Evolutionary conservation across 2,329 filamentous ascomycete genomes (phyloP).

Genomic region (Fusarium hainanense): DNA sequence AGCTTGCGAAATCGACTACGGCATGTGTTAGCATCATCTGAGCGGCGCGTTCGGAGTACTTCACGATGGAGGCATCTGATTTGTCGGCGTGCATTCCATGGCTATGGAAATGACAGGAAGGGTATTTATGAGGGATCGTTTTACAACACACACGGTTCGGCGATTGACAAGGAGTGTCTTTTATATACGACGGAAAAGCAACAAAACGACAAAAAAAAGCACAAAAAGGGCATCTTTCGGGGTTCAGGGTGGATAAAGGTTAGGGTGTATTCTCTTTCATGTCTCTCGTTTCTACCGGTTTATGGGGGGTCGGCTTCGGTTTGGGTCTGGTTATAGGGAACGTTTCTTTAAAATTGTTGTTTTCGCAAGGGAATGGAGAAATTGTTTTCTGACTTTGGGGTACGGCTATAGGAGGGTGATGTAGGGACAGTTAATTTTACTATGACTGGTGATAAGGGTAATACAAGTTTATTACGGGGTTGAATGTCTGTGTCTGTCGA

Average conservation of each 20-base stretch:
- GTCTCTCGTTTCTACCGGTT: constrained; percentile 37
- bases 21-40: constrained; percentile 39
- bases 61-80: constrained; percentile 39
- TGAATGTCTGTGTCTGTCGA: background rate
- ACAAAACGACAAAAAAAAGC: constrained; percentile 20
- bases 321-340: constrained; percentile 30
- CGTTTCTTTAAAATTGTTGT: constrained; percentile 37
- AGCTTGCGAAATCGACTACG: constrained; percentile 37
- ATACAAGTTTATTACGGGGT: constrained; percentile 33
- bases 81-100: constrained; percentile 35
- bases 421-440: constrained; percentile 26
- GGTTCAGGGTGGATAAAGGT: constrained; percentile 34
- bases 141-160: constrained; percentile 23
- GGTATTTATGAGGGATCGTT: constrained; percentile 22
- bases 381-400: constrained; percentile 36
- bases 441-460: constrained; percentile 11
- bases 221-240: constrained; percentile 40
- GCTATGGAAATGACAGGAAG: constrained; percentile 26
- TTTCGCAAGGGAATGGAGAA: constrained; percentile 39
- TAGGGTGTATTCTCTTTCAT: constrained; percentile 21
- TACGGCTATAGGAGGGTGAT: background rate
- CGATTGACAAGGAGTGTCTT: constrained; percentile 34
- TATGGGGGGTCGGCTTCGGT: constrained; percentile 30
- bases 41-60: constrained; percentile 38
- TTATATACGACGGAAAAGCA: constrained; percentile 33